Evolutionary conservation across 2,329 filamentous ascomycete genomes (phyloP).

Genomic region (Capronia epimyces): DNA sequence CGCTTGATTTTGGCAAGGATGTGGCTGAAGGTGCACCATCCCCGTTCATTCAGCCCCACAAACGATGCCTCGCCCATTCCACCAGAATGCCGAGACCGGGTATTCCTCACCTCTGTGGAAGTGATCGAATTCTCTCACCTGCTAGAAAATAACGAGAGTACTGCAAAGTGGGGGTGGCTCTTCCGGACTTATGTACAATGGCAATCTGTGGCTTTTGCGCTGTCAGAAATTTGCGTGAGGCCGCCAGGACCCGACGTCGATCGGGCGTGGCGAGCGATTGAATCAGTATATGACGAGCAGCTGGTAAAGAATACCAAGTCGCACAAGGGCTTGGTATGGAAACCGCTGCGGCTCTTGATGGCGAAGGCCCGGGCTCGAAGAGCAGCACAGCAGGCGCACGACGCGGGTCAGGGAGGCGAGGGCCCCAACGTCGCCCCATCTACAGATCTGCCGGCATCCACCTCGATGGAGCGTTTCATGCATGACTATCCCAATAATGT

Average conservation of each 20-base stretch:
- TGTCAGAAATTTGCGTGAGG: conserved; percentile 55
- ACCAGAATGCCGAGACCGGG: conserved; percentile 59
- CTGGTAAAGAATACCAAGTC: conserved; percentile 32
- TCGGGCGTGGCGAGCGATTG: conserved; percentile 56
- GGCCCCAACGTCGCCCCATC: conserved; percentile 3
- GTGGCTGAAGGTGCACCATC: conserved; percentile 71
- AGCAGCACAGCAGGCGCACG: conserved; percentile 41
- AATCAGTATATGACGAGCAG: conserved; percentile 41
- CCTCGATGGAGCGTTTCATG: conserved; percentile 15
- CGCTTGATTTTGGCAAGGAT: conserved; percentile 72
- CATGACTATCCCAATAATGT: conserved; percentile 14
- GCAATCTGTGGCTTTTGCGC: conserved; percentile 58
- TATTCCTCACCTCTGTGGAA: conserved; percentile 68
- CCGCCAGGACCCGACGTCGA: conserved; percentile 54
- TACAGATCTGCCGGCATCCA: conserved; percentile 5
- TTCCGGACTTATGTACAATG: conserved; percentile 61
- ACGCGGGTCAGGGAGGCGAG: conserved; percentile 13
- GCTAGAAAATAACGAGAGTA: conserved; percentile 58
- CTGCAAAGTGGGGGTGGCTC: conserved; percentile 60
- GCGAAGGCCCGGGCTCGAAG: conserved; percentile 53
- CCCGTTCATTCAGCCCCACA: conserved; percentile 50
- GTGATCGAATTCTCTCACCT: conserved; percentile 66
- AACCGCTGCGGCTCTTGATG: conserved; percentile 57
- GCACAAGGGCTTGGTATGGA: conserved; percentile 58
- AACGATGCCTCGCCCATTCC: conserved; percentile 52